These are phyloP conservation scores for Pleurotus tuber-regium DNA, from an alignment of 768 basidiomycete species.

Conservation along the genomic window DNA sequence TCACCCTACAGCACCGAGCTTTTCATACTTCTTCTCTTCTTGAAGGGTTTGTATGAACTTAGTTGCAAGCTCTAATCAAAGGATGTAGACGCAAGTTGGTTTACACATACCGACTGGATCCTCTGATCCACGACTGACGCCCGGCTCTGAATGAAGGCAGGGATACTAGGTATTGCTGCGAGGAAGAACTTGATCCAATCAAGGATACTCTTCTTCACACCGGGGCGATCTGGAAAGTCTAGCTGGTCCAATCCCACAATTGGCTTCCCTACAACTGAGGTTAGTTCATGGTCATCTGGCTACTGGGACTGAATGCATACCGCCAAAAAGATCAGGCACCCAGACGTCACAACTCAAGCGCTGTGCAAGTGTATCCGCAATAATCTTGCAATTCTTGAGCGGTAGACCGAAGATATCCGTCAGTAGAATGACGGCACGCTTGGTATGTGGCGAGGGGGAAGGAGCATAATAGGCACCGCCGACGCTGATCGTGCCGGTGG, in stretches of 20 bases:
- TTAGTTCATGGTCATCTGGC: no score
- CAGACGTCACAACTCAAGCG: constrained; percentile 57
- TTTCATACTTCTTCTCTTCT: constrained; percentile 38
- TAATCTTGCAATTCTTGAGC: constrained; percentile 50
- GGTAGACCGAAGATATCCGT: constrained; percentile 58
- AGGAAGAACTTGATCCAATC: constrained; percentile 26
- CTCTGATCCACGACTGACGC: constrained; percentile 31
- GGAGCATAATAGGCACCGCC: constrained; percentile 44
- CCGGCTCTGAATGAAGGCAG: constrained; percentile 28
- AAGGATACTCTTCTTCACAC: constrained; percentile 27
- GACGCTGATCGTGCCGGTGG: constrained; percentile 36
- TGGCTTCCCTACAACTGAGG: constrained; percentile 33
- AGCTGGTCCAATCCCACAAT: constrained; percentile 24
- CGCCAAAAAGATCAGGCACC: constrained; percentile 62
- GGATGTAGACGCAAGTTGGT: constrained; percentile 8
- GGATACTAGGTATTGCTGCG: constrained; percentile 24
- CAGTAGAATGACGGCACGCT: constrained; percentile 48
- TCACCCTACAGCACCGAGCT: constrained; percentile 43
- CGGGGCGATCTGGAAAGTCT: constrained; percentile 27
- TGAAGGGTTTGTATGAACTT: constrained; percentile 38
- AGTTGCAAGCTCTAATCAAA: neutral
- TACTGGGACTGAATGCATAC: no score
- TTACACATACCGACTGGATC: constrained; percentile 27
- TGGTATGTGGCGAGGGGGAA: constrained; percentile 21
- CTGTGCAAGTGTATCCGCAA: constrained; percentile 52